Evolutionary conservation across 139 green algal species (phyloP).

Genomic region (Chlorella sp.): DNA sequence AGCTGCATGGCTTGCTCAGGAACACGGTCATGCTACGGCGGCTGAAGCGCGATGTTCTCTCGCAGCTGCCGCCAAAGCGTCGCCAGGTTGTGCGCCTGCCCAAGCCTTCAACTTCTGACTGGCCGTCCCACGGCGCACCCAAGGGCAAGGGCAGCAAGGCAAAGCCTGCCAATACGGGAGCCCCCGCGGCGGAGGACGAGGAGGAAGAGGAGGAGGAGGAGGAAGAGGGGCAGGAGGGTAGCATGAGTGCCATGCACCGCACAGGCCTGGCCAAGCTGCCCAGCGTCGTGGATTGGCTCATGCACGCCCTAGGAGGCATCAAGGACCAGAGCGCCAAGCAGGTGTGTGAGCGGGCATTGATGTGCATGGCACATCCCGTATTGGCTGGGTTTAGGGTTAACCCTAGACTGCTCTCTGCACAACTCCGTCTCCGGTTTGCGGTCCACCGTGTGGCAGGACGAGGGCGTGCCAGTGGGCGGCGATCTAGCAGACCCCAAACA

Average conservation of each 20-base stretch:
- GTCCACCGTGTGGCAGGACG: too few species aligned
- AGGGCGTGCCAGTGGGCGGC: too few species aligned
- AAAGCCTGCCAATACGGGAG: too few species aligned
- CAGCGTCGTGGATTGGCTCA: slow-evolving; percentile 76
- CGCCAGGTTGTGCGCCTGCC: slow-evolving; percentile 80
- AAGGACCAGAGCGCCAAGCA: too few species aligned
- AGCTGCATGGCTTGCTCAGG: slow-evolving; percentile 91
- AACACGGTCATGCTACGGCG: slow-evolving; percentile 88
- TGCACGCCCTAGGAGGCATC: slow-evolving; percentile 59
- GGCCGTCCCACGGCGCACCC: slow-evolving; percentile 15
- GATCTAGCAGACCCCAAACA: too few species aligned
- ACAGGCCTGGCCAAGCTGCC: slow-evolving; percentile 81
- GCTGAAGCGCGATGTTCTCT: slow-evolving; percentile 91
- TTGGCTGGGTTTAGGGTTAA: too few species aligned
- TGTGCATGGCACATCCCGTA: too few species aligned
- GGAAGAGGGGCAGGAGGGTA: slow-evolving; percentile 2
- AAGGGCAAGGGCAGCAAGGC: slow-evolving; percentile 23
- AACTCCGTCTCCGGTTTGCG: too few species aligned
- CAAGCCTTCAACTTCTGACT: slow-evolving; percentile 38
- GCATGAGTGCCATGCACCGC: slow-evolving; percentile 50
- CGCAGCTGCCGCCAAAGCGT: slow-evolving; percentile 87
- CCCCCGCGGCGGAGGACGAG: slow-evolving; percentile 14
- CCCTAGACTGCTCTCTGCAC: not conserved
- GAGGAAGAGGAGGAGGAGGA: slow-evolving; percentile 18
- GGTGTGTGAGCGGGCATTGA: too few species aligned